Evolutionary conservation across 2,329 filamentous ascomycete genomes (phyloP).

Genomic region (Stachybotrys chlorohalonatus): DNA sequence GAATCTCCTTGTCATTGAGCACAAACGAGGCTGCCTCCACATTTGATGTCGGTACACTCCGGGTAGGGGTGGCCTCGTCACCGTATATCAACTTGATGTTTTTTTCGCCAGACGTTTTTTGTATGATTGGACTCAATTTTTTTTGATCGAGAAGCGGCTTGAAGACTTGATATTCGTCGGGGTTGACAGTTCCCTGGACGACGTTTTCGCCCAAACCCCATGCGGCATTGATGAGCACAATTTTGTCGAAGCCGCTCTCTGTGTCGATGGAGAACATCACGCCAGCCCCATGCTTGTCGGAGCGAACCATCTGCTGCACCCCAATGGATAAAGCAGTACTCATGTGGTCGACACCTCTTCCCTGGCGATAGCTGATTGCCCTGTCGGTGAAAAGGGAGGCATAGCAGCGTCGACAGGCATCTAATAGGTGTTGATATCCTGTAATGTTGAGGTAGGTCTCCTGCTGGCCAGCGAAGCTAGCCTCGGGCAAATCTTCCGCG

Average conservation of each 20-base stretch:
- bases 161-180: conserved; percentile 28
- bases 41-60: conserved; percentile 26
- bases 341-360: conserved; percentile 16
- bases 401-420: conserved; percentile 25
- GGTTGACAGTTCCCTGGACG: conserved; percentile 26
- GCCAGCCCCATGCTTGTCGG: conserved; percentile 22
- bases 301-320: conserved; percentile 21
- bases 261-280: conserved; percentile 32
- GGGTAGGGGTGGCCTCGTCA: conserved; percentile 14
- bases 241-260: conserved; percentile 26
- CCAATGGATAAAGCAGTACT: conserved; percentile 18
- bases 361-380: conserved; percentile 24
- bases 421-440: conserved; percentile 18
- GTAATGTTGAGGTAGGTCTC: conserved; percentile 27
- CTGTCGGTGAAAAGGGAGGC: conserved; percentile 28
- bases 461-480: conserved; percentile 28
- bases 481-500: conserved; percentile 27
- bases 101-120: conserved; percentile 25
- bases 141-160: conserved; percentile 20
- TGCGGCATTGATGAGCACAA: conserved; percentile 25
- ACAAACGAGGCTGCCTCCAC: conserved; percentile 22
- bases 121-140: conserved; percentile 18
- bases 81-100: conserved; percentile 24
- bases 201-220: conserved; percentile 30
- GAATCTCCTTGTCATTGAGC: conserved; percentile 21